phyloP scores from a whole-genome alignment of 768 basidiomycete species.

The Gloeopeniophorella convolvens region DNA sequence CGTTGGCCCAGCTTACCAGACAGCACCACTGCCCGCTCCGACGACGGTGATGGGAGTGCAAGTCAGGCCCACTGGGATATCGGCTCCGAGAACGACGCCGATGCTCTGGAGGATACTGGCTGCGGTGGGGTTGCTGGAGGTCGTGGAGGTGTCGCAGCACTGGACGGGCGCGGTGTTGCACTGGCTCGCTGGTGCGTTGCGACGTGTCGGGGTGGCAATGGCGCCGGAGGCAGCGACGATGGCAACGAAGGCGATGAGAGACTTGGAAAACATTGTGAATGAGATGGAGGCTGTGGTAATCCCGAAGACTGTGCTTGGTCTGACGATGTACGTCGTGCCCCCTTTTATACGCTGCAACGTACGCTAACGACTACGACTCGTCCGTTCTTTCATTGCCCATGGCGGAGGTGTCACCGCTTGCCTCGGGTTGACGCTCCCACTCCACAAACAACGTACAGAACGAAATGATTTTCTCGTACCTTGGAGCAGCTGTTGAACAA shows the following conservation, averaged over 20 bases:
- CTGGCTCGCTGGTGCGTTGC: background rate
- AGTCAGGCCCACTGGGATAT: accelerated
- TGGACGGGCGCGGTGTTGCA: background rate
- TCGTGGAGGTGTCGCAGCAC: background rate
- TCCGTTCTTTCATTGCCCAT: no score
- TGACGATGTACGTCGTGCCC: no score
- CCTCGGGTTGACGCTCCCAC: no score
- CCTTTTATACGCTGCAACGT: no score
- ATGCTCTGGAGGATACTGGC: accelerated
- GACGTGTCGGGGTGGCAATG: background rate
- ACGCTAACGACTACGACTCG: no score
- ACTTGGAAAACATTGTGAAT: constrained; percentile 1
- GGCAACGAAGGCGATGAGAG: background rate
- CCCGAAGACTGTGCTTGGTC: background rate
- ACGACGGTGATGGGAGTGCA: background rate
- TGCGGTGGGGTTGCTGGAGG: background rate
- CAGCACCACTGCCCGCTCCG: no score
- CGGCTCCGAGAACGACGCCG: background rate
- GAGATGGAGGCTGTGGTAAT: background rate
- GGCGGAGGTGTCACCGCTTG: no score
- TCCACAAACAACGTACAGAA: no score
- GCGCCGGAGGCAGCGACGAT: background rate
- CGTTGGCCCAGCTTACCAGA: no score
- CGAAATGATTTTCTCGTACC: no score
- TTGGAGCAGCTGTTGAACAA: no score